phyloP scores from a whole-genome alignment of 352 stramenopile genomes.

The Globisporangium splendens region DNA sequence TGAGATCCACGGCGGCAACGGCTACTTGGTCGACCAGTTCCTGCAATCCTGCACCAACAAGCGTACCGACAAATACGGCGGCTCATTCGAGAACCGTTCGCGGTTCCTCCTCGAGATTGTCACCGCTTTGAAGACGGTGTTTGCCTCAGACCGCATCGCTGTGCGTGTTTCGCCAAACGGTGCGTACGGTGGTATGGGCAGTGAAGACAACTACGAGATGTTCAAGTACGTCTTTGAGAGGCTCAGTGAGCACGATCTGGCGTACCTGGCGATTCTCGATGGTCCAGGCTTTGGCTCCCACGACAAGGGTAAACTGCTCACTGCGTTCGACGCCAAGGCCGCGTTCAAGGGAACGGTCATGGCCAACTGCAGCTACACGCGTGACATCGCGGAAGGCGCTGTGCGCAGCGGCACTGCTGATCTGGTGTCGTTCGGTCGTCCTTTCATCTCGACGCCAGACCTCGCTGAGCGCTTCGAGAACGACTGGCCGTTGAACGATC shows the following conservation, averaged over 20 bases:
- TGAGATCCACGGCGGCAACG: conserved; percentile 82
- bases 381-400: conserved; percentile 13
- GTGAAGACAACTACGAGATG: conserved; percentile 17
- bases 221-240: conserved; percentile 14
- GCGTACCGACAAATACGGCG: conserved; percentile 72
- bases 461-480: too few species aligned
- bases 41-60: conserved; percentile 56
- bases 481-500: too few species aligned
- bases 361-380: conserved; percentile 21
- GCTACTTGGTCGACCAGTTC: conserved; percentile 87
- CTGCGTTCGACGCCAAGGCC: conserved; percentile 5
- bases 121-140: conserved; percentile 23
- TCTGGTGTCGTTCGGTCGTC: too few species aligned
- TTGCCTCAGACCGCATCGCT: conserved; percentile 10
- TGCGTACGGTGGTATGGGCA: conserved; percentile 15
- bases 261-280: conserved; percentile 16
- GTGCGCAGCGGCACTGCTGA: conserved; percentile 16
- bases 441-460: too few species aligned
- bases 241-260: conserved; percentile 19
- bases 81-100: conserved; percentile 57
- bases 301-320: conserved; percentile 5
- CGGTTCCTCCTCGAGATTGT: conserved; percentile 52
- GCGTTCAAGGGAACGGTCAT: conserved; percentile 15
- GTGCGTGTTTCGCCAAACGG: conserved; percentile 16
- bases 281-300: background rate